Conservation (phyloP, 345 rosid species). For the Brassica napus region Da-Ae NC_063436.1:29706501-29707000, state of each 20-base stretch:
- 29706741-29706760: slow-evolving; percentile 82
- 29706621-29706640: neutral
- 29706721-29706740: slow-evolving; percentile 60
- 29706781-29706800: slow-evolving; percentile 54
- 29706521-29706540: slow-evolving; percentile 93
- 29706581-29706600: slow-evolving; percentile 71
- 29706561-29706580: slow-evolving; percentile 97
- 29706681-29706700: slow-evolving; percentile 80
- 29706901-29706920: slow-evolving; percentile 97
- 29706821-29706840: neutral
- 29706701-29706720: slow-evolving; percentile 68
- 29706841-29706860: neutral
- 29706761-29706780: slow-evolving; percentile 82
- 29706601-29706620: slow-evolving; percentile 49
- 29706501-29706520: slow-evolving; percentile 97
- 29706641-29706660: slow-evolving; percentile 8
- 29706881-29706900: slow-evolving; percentile 99
- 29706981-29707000: slow-evolving; percentile 69
- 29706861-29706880: slow-evolving; percentile 66
- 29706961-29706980: slow-evolving; percentile 10
- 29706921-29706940: slow-evolving; percentile 33
- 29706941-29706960: neutral
- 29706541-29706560: slow-evolving; percentile 89
- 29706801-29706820: slow-evolving; percentile 37
- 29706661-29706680: slow-evolving; percentile 1